Base-by-base conservation (phyloP, 2,329 filamentous ascomycete genomes). In the Fusarium sp. region DNA sequence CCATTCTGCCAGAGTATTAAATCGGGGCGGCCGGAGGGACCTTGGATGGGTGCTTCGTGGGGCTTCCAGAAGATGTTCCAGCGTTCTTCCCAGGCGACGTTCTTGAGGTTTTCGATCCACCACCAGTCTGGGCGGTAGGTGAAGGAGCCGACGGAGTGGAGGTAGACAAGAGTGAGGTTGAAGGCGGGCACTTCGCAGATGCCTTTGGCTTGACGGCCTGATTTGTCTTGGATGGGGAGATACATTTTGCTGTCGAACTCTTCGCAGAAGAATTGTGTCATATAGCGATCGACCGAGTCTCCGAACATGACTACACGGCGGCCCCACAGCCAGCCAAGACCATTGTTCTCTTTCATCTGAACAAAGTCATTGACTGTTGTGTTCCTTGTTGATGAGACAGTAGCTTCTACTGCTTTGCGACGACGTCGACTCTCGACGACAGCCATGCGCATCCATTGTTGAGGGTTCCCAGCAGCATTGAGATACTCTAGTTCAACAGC, bases 401-500 rank as follows among this genome's bases (percentile, higher is more conserved):
- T 28, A 5, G n/a, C 35, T 12, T 41, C 13, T 6, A 7, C 28
- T 14, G 45, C 39, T 35, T 57, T 26, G 14, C 17, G 48, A 15
- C 73, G 72, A 3, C 73, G 73, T 26, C 51, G 54, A 41, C 60
- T 67, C 36, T 75, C 73, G 0, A 49, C n/a, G 9, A 73, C 59
- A 22, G 72, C 69, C 69, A 65, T 68, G 18, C 47, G 69, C 72
- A 75, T 75, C 73, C 73, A 75, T 57, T 66, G 65, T 7, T 70
- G 58, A 4, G 73, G 73, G 18, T 75, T 75, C 0, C 55, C 57
- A 17, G 36, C 24, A 0, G 69, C 39, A 3, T 75, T 57, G 1
- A 75, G 69, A 6, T 63, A 73, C 12, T 70, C 69, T 11, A 62
- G 35, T 6, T 73, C 72, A 14, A 73, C 79, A 4, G 85, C 80